These are phyloP conservation scores for Boletus vinaceobasis DNA, from an alignment of 768 basidiomycete species.

Conservation along the genomic window DNA sequence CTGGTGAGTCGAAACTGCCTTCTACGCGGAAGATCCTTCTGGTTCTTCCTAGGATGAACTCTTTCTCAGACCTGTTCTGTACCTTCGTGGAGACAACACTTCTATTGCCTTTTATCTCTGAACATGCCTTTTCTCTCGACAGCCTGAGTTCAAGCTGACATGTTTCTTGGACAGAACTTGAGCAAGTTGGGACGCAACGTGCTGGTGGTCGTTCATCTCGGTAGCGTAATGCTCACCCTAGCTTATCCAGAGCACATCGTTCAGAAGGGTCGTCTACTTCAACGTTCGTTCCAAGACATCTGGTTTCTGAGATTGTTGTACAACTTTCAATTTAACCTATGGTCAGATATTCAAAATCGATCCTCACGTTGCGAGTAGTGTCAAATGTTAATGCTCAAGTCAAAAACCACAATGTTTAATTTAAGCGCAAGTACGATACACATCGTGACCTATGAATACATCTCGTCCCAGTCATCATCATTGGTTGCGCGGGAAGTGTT, in stretches of 20 bases:
- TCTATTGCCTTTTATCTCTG: constrained; percentile 25
- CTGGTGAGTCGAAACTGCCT: constrained; percentile 10
- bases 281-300: neutral
- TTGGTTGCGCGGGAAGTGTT: constrained; percentile 30
- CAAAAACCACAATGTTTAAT: neutral
- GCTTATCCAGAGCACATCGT: neutral
- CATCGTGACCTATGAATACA: constrained; percentile 44
- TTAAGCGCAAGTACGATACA: neutral
- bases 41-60: constrained; percentile 18
- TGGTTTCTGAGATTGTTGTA: neutral
- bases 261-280: neutral
- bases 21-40: neutral
- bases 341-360: neutral
- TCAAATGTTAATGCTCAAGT: neutral
- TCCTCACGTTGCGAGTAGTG: neutral
- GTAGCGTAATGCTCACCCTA: neutral
- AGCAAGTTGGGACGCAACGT: too few relatives aligned
- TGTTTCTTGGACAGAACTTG: neutral
- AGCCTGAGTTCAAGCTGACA: constrained; percentile 3
- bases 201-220: too few relatives aligned
- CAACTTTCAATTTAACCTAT: neutral
- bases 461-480: constrained; percentile 61
- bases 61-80: constrained; percentile 31
- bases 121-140: neutral
- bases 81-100: constrained; percentile 25